Evolutionary conservation across 2,329 filamentous ascomycete genomes (phyloP).

Genomic region (Fusarium equiseti): DNA sequence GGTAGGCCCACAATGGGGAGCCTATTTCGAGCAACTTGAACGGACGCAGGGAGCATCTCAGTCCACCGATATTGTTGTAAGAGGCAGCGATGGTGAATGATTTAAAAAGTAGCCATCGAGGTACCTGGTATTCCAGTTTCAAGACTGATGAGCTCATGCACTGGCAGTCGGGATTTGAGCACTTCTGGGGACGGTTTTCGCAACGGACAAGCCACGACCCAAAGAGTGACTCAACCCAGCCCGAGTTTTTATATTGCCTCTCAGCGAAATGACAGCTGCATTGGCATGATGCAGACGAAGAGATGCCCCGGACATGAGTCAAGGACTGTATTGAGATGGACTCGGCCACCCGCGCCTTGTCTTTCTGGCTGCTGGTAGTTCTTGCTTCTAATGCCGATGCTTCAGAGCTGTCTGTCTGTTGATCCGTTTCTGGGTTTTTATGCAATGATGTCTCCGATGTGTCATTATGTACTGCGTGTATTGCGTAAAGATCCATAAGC

Average conservation of each 20-base stretch:
- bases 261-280: slow-evolving; percentile 23
- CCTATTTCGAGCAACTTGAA: fast-evolving
- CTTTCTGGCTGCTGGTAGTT: fast-evolving
- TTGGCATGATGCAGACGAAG: background rate
- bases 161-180: background rate
- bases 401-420: too few relatives aligned
- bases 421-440: background rate
- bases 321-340: background rate
- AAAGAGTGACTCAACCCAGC: slow-evolving; percentile 16
- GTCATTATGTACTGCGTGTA: background rate
- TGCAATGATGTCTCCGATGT: fast-evolving
- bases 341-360: fast-evolving
- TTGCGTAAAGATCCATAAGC: background rate
- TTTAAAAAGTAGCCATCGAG: slow-evolving; percentile 16
- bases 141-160: background rate
- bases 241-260: background rate
- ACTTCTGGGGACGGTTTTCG: background rate
- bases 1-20: fast-evolving
- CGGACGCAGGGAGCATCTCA: slow-evolving; percentile 17
- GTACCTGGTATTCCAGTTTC: slow-evolving; percentile 22
- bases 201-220: slow-evolving; percentile 25
- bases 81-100: background rate
- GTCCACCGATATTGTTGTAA: slow-evolving; percentile 3
- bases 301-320: fast-evolving
- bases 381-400: too few relatives aligned